Base-by-base conservation (phyloP, 176 grass and related monocot genomes). In the Rhipidocladum racemiflorum region DNA sequence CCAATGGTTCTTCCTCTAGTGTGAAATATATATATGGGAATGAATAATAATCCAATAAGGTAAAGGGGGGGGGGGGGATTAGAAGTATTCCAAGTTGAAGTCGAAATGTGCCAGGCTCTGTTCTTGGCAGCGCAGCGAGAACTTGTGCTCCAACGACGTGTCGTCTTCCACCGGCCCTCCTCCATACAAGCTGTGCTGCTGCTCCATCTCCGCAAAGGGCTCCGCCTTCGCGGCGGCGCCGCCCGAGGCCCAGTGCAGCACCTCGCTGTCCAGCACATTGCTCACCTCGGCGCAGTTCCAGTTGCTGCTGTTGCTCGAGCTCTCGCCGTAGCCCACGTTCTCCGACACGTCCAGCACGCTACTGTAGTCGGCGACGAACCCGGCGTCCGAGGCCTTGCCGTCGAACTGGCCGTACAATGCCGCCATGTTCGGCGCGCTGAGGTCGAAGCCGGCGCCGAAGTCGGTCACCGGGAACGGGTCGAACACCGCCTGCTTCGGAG, bases 21-120 rank as follows among this genome's bases (percentile, higher is more conserved):
- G 65, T 81, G 70, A 54, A 73, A 43, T 68, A 57, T 62, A 43
- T 68, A 57, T 62, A 55, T 13, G 46, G 56, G 65, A 60, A 82
- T 67, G 29, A 65, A 14, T 74, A 51, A 18, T 74, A 51, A 63
- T 62, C 81, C 54, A 42, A 59, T 32, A 36, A 43, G 59, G 66
- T 64, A 16, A 84, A 73, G 57, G 39, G 7, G 8, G 0, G 1
- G 10, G 0, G 9, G 17, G 39, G 48, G 46, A 4, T 23, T 55
- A 97, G 65, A 90, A 94, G 70, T 87, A 94, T 32, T 97, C 94
- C 87, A 97, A 45, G 76, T 83, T 88, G 84, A 97, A 91, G 75
- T 83, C 86, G 53, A 97, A 86, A 30, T 81, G 78, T 4, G 79
- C 71, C 20, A 85, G 64, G 87, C 83, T 72, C 65, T 95, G 89